Base-by-base conservation (phyloP, 1,139 yeast species). In the Citeromyces hawaiiensis region DNA sequence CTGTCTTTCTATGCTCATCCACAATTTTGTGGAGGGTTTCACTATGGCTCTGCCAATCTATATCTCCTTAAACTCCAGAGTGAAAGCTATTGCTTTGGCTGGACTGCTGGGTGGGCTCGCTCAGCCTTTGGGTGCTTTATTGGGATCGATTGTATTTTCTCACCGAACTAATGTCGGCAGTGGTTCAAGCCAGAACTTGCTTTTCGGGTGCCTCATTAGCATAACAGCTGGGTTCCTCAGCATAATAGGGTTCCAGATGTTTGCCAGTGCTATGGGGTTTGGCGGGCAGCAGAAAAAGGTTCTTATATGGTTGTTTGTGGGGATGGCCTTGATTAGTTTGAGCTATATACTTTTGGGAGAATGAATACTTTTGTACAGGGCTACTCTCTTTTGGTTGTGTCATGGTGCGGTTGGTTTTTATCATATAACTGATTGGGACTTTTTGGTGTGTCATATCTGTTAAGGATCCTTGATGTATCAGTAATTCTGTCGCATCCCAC, bases 1-100 rank as follows among this genome's bases (percentile, higher is more conserved):
- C 10, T 88, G 91, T 51, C 55, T 87, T 18, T 86, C 96, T 41
- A 67, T 91, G 49, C 74, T 88, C 16, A 73, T 88, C 25, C 98
- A 91, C 60, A 91, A 91, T 57, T 77, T 86, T 48, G 81, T 88
- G n/a, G 98, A 91, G 57, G 98, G 98, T 0, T 87, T 91, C 55
- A 76, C 93, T 18, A 87, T 91, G 83, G 86, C 95, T 15, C 66
- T 88, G 42, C 98, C 98, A 0, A 63, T 91, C 35, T 91, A 79
- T 53, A 72, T 87, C 42, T 86, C 93, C 15, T 55, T 79, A 36
- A 63, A 68, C 40, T 70, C 72, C 2, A 74, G 94, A 47, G 49
- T 68, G 35, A 70, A 72, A 47, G 94, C 96, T 0, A 61, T 86
- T 17, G 45, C 68, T 1, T 70, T 82, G 9, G 72, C 87, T 32